These are phyloP conservation scores for Coffea canephora DNA, from an alignment of 257 asterid genomes.

Conservation along the genomic window DNA sequence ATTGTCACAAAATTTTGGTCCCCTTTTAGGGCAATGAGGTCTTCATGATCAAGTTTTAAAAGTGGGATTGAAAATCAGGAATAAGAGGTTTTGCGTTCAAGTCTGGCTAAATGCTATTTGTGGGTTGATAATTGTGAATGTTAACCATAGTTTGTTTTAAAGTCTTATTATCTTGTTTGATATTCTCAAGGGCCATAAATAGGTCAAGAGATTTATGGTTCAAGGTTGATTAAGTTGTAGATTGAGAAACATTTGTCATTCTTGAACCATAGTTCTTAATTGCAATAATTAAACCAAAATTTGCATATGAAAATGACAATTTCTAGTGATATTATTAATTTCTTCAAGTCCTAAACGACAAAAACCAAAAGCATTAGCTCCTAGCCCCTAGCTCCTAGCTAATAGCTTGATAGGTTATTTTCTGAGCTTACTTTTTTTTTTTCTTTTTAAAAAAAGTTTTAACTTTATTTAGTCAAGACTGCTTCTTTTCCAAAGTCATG, in stretches of 20 bases:
- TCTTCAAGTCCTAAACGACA: conserved; percentile 6
- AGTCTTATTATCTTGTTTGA: too few species aligned
- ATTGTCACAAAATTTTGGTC: not conserved
- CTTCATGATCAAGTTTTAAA: too few species aligned
- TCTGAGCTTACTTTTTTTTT: not conserved
- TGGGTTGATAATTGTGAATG: too few species aligned
- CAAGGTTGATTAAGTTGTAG: too few species aligned
- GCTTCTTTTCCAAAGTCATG: not conserved
- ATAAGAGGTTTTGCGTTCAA: too few species aligned
- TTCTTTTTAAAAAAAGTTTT: not conserved
- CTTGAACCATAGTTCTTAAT: not conserved
- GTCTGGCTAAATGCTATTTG: too few species aligned
- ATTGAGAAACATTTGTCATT: too few species aligned
- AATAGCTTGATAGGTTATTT: not conserved
- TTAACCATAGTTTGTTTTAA: too few species aligned
- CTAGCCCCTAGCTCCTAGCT: not conserved
- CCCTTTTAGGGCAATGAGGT: not conserved
- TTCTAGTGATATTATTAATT: not conserved
- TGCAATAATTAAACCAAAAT: not conserved
- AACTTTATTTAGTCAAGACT: not conserved
- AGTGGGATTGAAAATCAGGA: too few species aligned
- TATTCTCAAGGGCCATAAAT: too few species aligned
- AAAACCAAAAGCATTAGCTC: not conserved
- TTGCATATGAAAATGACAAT: not conserved
- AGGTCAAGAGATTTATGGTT: too few species aligned